These are phyloP conservation scores for Cytospora piceicola DNA, from an alignment of 2,329 filamentous ascomycete species.

Conservation along the genomic window DNA sequence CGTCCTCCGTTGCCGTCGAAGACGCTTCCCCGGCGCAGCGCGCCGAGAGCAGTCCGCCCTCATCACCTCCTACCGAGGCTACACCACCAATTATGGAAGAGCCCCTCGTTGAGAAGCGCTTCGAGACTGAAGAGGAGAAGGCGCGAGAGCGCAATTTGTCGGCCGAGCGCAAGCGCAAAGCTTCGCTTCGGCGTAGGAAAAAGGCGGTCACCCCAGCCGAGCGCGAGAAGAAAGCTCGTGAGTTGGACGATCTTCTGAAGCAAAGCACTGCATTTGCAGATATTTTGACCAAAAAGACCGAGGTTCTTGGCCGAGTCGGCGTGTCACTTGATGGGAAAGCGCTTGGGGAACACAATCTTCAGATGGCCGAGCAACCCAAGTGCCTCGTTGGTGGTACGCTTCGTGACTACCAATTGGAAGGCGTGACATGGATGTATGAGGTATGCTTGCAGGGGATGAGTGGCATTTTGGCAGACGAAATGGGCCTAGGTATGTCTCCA, in stretches of 20 bases:
- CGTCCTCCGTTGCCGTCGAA: slow-evolving; percentile 4
- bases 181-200: slow-evolving; percentile 50
- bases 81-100: slow-evolving; percentile 34
- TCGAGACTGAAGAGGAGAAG: slow-evolving; percentile 50
- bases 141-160: slow-evolving; percentile 53
- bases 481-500: slow-evolving; percentile 69
- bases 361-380: slow-evolving; percentile 79
- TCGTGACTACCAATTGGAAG: slow-evolving; percentile 92
- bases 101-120: slow-evolving; percentile 34
- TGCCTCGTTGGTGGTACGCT: slow-evolving; percentile 86
- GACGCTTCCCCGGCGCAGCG: slow-evolving; percentile 8
- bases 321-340: slow-evolving; percentile 63
- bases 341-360: slow-evolving; percentile 67
- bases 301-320: slow-evolving; percentile 64
- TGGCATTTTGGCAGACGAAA: slow-evolving; percentile 90
- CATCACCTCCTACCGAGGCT: slow-evolving; percentile 42
- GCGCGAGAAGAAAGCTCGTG: slow-evolving; percentile 60
- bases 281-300: slow-evolving; percentile 66
- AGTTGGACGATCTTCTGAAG: slow-evolving; percentile 61
- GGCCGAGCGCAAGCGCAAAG: slow-evolving; percentile 49
- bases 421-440: slow-evolving; percentile 94
- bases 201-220: slow-evolving; percentile 55
- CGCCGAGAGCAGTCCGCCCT: slow-evolving; percentile 41
- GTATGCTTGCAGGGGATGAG: slow-evolving; percentile 79
- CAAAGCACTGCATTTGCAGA: slow-evolving; percentile 66